Evolutionary conservation across 139 green algal genomes (phyloP).

Genomic region (Edaphochlamys debaryana): DNA sequence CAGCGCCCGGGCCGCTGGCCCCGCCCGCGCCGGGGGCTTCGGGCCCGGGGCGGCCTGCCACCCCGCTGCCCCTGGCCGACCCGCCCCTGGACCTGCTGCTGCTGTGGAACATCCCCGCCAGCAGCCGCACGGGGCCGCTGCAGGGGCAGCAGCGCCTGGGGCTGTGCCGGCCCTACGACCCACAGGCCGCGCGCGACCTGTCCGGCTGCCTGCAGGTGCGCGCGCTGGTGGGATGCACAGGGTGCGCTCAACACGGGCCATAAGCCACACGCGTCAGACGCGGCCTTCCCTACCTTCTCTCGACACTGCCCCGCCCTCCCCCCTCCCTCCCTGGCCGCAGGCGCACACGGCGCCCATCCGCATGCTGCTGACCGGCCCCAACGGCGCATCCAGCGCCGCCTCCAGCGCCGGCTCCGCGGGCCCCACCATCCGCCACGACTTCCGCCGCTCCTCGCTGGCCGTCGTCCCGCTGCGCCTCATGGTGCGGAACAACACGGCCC

Average conservation of each 20-base stretch:
- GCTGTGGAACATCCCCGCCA: conserved; percentile 40
- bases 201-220: conserved; percentile 25
- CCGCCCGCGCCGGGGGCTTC: no score
- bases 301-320: background rate
- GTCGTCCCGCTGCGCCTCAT: conserved; percentile 61
- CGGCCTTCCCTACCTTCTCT: no score
- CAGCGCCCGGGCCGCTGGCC: no score
- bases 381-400: conserved; percentile 24
- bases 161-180: conserved; percentile 6
- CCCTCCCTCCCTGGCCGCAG: background rate
- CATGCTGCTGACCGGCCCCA: conserved; percentile 42
- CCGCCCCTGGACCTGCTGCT: conserved; percentile 54
- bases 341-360: conserved; percentile 27
- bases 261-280: no score
- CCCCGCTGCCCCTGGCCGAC: conserved; percentile 35
- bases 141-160: conserved; percentile 36
- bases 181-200: background rate
- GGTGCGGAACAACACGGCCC: conserved; percentile 68
- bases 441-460: conserved; percentile 55
- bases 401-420: background rate
- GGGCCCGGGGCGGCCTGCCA: background rate
- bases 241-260: no score
- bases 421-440: conserved; percentile 65
- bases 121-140: background rate
- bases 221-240: background rate